These are phyloP conservation scores for Sinapis alba DNA, from an alignment of 441 rosid species.

Conservation along the genomic window DNA sequence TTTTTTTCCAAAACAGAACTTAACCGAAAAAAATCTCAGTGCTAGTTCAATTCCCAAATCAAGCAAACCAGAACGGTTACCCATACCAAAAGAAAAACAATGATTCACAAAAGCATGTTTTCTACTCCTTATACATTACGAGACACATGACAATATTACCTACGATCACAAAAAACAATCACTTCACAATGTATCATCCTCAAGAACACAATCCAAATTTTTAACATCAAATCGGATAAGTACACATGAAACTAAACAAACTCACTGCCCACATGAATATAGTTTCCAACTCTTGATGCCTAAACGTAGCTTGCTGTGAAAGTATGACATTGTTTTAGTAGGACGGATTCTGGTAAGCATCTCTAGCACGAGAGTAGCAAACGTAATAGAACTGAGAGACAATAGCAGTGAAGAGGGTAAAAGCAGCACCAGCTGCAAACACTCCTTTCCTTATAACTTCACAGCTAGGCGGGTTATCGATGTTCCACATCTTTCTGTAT, in stretches of 20 bases:
- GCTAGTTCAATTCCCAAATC: neutral
- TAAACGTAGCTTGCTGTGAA: constrained; percentile 7
- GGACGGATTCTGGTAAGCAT: constrained; percentile 40
- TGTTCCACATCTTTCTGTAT: constrained; percentile 49
- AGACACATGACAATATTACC: constrained; percentile 1
- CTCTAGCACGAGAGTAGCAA: constrained; percentile 57
- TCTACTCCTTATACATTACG: neutral
- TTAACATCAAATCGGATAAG: neutral
- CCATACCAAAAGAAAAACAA: neutral
- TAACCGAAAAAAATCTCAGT: neutral
- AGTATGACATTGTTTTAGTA: constrained; percentile 6
- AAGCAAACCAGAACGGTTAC: neutral
- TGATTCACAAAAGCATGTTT: constrained; percentile 2
- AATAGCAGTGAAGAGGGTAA: constrained; percentile 53
- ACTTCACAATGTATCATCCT: neutral
- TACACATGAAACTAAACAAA: neutral
- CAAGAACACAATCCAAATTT: neutral
- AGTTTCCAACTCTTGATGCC: neutral
- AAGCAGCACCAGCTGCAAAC: constrained; percentile 72
- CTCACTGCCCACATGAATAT: neutral
- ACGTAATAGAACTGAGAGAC: constrained; percentile 62
- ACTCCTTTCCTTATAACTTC: constrained; percentile 67
- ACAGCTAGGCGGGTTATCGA: constrained; percentile 52
- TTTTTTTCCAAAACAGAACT: too few species aligned
- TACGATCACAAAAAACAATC: constrained; percentile 12